Evolutionary conservation across 306 rosid species (phyloP).

Genomic region (Cucurbita moschata): DNA sequence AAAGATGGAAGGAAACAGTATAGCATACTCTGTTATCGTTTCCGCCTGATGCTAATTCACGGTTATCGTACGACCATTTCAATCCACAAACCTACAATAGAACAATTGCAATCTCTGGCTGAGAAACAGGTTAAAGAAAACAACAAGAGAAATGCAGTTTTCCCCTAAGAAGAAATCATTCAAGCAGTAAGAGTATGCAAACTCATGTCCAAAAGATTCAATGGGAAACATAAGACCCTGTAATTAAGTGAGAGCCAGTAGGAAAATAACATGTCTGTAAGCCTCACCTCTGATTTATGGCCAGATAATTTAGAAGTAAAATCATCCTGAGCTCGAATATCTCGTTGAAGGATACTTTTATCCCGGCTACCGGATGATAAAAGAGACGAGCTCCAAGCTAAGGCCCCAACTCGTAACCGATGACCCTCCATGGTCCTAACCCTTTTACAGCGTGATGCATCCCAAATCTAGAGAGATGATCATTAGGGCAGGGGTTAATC

Average conservation of each 20-base stretch:
- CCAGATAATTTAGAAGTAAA: slow-evolving; percentile 77
- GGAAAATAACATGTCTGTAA: not conserved
- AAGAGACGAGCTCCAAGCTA: slow-evolving; percentile 81
- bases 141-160: not conserved
- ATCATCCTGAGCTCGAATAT: slow-evolving; percentile 79
- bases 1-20: not conserved
- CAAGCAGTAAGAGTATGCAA: not conserved
- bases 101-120: slow-evolving; percentile 9
- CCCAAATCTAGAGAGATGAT: slow-evolving; percentile 64
- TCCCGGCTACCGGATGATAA: slow-evolving; percentile 85
- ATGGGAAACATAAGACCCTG: not conserved
- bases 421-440: slow-evolving; percentile 15
- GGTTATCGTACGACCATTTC: slow-evolving; percentile 91
- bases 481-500: slow-evolving; percentile 5
- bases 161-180: not conserved
- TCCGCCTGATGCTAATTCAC: slow-evolving; percentile 98
- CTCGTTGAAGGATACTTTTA: slow-evolving; percentile 81
- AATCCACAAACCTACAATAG: slow-evolving; percentile 81
- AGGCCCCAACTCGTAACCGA: slow-evolving; percentile 14
- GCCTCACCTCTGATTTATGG: slow-evolving; percentile 80
- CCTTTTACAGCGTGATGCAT: slow-evolving; percentile 73
- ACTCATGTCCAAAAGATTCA: not conserved
- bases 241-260: not conserved
- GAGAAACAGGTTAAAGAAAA: not conserved
- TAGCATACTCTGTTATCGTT: slow-evolving; percentile 83